Conservation (phyloP, 345 rosid species). For the Moricandia moricandioides region DNA sequence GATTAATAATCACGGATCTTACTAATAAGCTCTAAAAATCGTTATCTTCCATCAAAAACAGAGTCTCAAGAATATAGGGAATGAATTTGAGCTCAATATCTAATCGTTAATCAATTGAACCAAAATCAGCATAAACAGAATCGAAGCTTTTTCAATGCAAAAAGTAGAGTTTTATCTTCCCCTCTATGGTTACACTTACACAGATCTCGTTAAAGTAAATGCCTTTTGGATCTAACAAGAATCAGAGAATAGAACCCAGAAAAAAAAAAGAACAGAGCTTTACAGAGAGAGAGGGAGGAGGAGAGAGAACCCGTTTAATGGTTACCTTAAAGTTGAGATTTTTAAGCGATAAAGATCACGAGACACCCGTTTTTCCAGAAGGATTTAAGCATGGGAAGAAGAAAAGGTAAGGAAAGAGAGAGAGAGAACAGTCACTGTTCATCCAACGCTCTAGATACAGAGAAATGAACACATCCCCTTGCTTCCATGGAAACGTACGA, state of each 20-base stretch:
- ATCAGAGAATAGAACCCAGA: constrained; percentile 48
- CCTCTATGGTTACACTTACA: constrained; percentile 13
- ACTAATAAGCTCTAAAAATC: background rate
- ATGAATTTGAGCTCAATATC: background rate
- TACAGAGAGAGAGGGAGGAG: constrained; percentile 12
- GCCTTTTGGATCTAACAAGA: constrained; percentile 40
- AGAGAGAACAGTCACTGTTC: constrained; percentile 30
- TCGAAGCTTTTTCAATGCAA: constrained; percentile 16
- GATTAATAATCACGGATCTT: background rate
- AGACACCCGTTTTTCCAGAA: background rate
- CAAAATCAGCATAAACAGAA: constrained; percentile 4
- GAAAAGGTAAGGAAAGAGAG: background rate
- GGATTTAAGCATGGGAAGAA: constrained; percentile 19
- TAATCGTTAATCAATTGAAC: background rate
- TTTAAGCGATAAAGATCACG: constrained; percentile 27
- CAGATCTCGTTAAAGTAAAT: constrained; percentile 45
- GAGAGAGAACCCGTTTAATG: background rate
- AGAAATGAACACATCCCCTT: constrained; percentile 28
- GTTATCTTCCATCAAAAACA: background rate
- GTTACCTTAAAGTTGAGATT: constrained; percentile 25
- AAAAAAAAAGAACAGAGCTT: constrained; percentile 37
- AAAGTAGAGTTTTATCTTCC: background rate
- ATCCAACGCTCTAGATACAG: constrained; percentile 36
- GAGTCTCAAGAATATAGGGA: background rate
- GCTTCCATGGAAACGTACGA: constrained; percentile 45